Conservation (phyloP, 352 stramenopile genomes). For the Phytophthora sp. region DNA sequence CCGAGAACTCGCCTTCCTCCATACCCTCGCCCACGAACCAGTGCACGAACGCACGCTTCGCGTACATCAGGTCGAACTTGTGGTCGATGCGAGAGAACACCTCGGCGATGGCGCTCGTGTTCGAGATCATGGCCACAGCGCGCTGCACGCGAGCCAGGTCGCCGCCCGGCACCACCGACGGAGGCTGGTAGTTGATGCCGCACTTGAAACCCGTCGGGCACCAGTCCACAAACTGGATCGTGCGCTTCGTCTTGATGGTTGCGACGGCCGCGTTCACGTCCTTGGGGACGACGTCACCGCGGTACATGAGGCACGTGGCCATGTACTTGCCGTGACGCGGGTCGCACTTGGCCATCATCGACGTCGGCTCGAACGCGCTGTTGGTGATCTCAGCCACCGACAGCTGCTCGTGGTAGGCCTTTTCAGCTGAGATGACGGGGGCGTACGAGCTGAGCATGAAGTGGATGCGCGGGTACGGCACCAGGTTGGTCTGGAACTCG, state of each 20-base stretch:
- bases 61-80: constrained; percentile 99
- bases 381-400: constrained; percentile 98
- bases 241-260: constrained; percentile 98
- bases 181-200: constrained; percentile 94
- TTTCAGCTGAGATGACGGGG: constrained; percentile 96
- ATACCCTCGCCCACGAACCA: constrained; percentile 99
- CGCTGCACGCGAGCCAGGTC: constrained; percentile 96
- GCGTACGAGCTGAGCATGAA: constrained; percentile 98
- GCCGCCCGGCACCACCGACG: constrained; percentile 93
- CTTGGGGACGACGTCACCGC: constrained; percentile 94
- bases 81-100: constrained; percentile 97
- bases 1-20: constrained; percentile 98
- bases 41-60: constrained; percentile 98
- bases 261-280: constrained; percentile 95
- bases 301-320: constrained; percentile 98
- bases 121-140: constrained; percentile 98
- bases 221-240: constrained; percentile 98
- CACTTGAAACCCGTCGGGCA: constrained; percentile 98
- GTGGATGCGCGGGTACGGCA: constrained; percentile 97
- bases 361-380: constrained; percentile 94
- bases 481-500: constrained; percentile 98
- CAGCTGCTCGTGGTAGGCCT: constrained; percentile 95
- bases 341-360: constrained; percentile 99
- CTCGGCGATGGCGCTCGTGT: constrained; percentile 98
- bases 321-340: constrained; percentile 99